These are phyloP conservation scores for Apiosordaria backusii DNA, from an alignment of 495 filamentous ascomycete genomes.

Conservation along the genomic window DNA sequence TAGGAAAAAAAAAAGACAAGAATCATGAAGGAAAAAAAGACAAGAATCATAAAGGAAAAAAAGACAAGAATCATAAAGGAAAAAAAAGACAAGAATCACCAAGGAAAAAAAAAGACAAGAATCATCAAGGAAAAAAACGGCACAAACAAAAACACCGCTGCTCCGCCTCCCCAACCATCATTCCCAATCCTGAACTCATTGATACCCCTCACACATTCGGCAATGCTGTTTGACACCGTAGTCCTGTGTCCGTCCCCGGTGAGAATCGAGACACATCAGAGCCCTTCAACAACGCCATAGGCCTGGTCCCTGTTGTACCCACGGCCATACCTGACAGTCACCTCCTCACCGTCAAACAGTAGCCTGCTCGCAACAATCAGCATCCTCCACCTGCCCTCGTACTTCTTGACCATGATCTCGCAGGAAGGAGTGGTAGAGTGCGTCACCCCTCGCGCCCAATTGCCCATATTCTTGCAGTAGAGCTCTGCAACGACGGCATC, in stretches of 20 bases:
- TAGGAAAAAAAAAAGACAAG: neutral
- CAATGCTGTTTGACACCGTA: neutral
- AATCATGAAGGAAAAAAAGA: neutral
- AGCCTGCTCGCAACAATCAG: conserved; percentile 24
- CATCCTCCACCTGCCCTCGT: conserved; percentile 27
- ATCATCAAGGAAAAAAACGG: neutral
- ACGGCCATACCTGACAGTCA: conserved; percentile 28
- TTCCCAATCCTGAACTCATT: neutral
- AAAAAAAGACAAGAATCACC: neutral
- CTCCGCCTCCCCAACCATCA: neutral
- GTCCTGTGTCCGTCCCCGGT: neutral
- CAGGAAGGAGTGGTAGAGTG: conserved; percentile 24
- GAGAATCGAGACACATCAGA: conserved; percentile 1
- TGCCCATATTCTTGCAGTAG: conserved; percentile 25
- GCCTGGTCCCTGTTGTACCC: conserved; percentile 22
- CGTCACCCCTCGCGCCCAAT: conserved; percentile 33
- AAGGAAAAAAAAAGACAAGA: neutral
- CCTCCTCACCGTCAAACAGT: conserved; percentile 28
- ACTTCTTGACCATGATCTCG: conserved; percentile 23
- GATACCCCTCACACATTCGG: neutral
- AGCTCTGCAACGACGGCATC: conserved; percentile 29
- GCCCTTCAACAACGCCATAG: conserved; percentile 23
- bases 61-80: neutral
- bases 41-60: neutral
- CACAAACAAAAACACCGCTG: neutral